These are phyloP conservation scores for Lactarius hengduanensis DNA, from an alignment of 768 basidiomycete genomes.

Conservation along the genomic window DNA sequence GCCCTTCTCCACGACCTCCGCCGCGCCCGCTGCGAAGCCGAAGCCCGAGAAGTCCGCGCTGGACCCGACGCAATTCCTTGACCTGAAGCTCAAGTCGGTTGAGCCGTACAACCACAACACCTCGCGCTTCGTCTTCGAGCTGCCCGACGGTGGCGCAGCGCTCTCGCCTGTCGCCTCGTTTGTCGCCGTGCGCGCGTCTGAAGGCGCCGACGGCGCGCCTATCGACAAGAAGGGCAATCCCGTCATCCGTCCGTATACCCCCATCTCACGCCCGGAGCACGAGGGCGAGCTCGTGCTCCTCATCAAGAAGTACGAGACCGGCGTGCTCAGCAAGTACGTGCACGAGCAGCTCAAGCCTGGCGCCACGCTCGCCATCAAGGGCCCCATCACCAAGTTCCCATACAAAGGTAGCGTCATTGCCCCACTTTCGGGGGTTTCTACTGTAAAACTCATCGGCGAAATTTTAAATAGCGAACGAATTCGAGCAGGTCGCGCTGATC, in stretches of 20 bases:
- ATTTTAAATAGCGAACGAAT: slow-evolving; percentile 60
- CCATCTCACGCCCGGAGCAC: slow-evolving; percentile 72
- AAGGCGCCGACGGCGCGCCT: slow-evolving; percentile 45
- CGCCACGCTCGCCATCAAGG: slow-evolving; percentile 83
- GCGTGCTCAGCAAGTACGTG: slow-evolving; percentile 84
- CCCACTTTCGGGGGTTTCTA: too few relatives aligned
- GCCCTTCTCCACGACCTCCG: slow-evolving; percentile 22
- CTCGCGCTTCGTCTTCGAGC: slow-evolving; percentile 74
- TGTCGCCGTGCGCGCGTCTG: slow-evolving; percentile 72
- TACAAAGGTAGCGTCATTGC: slow-evolving; percentile 60
- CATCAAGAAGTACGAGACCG: slow-evolving; percentile 82
- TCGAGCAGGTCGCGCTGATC: slow-evolving; percentile 83
- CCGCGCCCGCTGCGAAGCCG: slow-evolving; percentile 31
- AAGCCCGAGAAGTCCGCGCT: slow-evolving; percentile 66
- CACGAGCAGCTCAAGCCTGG: slow-evolving; percentile 71
- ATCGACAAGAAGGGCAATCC: slow-evolving; percentile 81
- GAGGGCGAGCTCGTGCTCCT: slow-evolving; percentile 78
- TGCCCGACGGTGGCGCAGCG: slow-evolving; percentile 75
- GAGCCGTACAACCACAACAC: slow-evolving; percentile 95
- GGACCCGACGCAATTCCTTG: slow-evolving; percentile 69
- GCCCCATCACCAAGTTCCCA: slow-evolving; percentile 83
- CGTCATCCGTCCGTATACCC: slow-evolving; percentile 90
- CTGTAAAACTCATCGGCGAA: too few relatives aligned
- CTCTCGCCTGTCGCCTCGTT: slow-evolving; percentile 78
- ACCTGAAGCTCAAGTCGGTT: slow-evolving; percentile 80